Evolutionary conservation across 441 rosid species (phyloP).

Genomic region (Brassica balearica): DNA sequence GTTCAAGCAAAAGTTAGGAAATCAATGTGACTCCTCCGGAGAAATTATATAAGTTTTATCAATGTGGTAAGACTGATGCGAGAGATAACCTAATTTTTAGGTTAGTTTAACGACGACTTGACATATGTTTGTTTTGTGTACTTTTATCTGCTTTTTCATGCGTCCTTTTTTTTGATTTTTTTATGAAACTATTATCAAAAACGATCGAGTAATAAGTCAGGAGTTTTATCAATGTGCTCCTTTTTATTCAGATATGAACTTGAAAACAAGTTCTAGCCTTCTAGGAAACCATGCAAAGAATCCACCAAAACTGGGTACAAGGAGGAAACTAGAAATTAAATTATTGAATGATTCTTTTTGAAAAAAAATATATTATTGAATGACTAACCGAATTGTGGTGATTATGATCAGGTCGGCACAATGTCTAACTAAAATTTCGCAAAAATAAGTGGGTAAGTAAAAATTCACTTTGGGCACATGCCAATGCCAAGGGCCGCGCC

Average conservation of each 20-base stretch:
- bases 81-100: slow-evolving; percentile 36
- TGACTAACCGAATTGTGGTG: slow-evolving; percentile 6
- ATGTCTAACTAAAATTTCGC: too few relatives aligned
- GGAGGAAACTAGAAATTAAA: not conserved
- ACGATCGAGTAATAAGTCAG: not conserved
- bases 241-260: not conserved
- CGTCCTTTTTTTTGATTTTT: not conserved
- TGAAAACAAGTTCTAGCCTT: not conserved
- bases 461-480: too few relatives aligned
- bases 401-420: not conserved
- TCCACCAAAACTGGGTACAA: not conserved
- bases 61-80: slow-evolving; percentile 39
- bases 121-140: slow-evolving; percentile 29
- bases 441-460: too few relatives aligned
- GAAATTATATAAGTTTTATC: slow-evolving; percentile 13
- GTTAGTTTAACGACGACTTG: slow-evolving; percentile 29
- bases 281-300: slow-evolving; percentile 4
- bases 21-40: slow-evolving; percentile 33
- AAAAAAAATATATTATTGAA: too few relatives aligned
- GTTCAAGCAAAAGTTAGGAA: slow-evolving; percentile 34
- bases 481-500: too few relatives aligned
- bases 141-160: slow-evolving; percentile 8
- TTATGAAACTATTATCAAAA: not conserved
- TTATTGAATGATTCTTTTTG: not conserved
- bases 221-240: not conserved